phyloP scores from a whole-genome alignment of 1,284 basidiomycete genomes.

The Leccinum pachyderme region DNA sequence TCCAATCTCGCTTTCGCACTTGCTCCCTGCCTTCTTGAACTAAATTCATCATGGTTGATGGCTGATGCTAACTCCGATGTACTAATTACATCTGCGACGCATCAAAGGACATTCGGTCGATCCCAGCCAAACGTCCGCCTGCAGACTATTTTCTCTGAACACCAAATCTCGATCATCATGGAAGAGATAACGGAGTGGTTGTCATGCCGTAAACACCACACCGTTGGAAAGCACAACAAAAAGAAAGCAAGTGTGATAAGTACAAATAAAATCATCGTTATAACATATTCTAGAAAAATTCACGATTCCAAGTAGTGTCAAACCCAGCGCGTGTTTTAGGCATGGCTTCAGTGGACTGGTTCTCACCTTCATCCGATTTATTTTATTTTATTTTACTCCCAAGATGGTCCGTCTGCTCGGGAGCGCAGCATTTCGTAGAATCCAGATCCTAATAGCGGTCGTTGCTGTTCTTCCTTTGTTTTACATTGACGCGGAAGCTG shows the following conservation, averaged over 20 bases:
- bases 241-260: background rate
- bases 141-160: conserved; percentile 75
- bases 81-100: background rate
- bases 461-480: conserved; percentile 1
- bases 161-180: conserved; percentile 13
- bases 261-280: background rate
- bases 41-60: background rate
- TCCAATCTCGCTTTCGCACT: background rate
- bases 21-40: background rate
- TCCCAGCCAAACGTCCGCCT: conserved; percentile 86
- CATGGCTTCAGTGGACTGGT: conserved; percentile 22
- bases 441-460: background rate
- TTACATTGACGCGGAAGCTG: background rate
- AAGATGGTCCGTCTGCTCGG: background rate
- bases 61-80: background rate
- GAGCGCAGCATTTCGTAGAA: background rate
- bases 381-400: background rate
- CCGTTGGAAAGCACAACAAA: background rate
- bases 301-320: conserved; percentile 7
- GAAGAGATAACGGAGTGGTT: conserved; percentile 7
- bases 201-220: conserved; percentile 19
- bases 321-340: conserved; percentile 26
- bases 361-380: conserved; percentile 23
- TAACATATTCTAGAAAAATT: conserved; percentile 2
- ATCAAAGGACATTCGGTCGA: conserved; percentile 74